These are phyloP conservation scores for Pneumocystis carinii DNA, from an alignment of 1,139 yeast species.

Conservation along the genomic window DNA sequence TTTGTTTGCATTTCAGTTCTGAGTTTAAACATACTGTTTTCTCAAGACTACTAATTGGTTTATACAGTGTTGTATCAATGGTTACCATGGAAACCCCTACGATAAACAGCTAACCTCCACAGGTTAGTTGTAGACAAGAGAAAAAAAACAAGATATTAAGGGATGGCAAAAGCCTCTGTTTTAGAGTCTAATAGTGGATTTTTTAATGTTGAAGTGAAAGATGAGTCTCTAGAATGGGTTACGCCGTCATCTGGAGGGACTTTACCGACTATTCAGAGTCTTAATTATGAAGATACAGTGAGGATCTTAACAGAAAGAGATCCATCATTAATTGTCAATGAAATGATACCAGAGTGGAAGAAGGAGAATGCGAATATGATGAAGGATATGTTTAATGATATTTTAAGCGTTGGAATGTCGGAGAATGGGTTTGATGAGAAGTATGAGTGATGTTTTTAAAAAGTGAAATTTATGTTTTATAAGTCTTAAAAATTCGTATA, in stretches of 20 bases:
- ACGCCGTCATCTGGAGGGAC: background rate
- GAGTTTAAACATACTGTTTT: too few species aligned
- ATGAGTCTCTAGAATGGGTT: background rate
- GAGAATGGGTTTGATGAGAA: background rate
- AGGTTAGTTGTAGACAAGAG: too few species aligned
- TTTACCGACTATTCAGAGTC: background rate
- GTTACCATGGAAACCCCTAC: too few species aligned
- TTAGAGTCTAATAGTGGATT: background rate
- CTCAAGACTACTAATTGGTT: too few species aligned
- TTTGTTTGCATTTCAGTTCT: too few species aligned
- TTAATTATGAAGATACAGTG: background rate
- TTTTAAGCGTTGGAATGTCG: background rate
- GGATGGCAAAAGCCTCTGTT: background rate
- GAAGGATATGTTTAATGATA: background rate
- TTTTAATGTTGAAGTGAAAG: background rate
- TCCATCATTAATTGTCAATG: background rate
- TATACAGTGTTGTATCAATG: too few species aligned
- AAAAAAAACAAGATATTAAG: background rate
- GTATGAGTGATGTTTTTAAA: background rate
- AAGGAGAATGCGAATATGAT: background rate
- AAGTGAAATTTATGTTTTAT: background rate
- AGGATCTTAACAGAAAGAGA: background rate
- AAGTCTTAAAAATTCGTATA: background rate
- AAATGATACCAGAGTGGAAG: background rate
- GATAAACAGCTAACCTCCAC: background rate